Evolutionary conservation across 768 basidiomycete species (phyloP).

Genomic region (Tricholoma saponaceum): DNA sequence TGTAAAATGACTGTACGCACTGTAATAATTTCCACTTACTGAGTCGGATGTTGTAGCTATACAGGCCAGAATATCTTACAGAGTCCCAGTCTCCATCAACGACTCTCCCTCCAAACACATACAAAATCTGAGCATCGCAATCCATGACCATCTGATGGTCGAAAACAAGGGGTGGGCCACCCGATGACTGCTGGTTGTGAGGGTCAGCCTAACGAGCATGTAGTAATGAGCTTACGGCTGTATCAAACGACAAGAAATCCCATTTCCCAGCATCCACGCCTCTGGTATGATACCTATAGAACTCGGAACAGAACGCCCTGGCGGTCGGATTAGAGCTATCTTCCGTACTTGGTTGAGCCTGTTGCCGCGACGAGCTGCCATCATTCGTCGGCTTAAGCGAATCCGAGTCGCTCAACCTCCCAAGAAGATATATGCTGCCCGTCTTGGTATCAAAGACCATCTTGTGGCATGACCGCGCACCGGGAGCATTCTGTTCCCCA

Average conservation of each 20-base stretch:
- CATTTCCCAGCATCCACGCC: conserved; percentile 63
- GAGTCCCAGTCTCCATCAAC: conserved; percentile 61
- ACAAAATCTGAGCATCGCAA: conserved; percentile 62
- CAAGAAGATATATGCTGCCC: conserved; percentile 70
- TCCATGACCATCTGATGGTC: conserved; percentile 85
- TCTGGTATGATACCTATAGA: conserved; percentile 70
- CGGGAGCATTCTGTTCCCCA: conserved; percentile 60
- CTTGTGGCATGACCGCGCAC: conserved; percentile 73
- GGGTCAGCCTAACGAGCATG: background rate
- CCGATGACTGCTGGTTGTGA: conserved; percentile 40
- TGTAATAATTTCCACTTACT: conserved; percentile 68
- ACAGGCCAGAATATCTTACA: conserved; percentile 65
- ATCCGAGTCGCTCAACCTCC: conserved; percentile 59
- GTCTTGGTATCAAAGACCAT: conserved; percentile 76
- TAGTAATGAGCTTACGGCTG: conserved; percentile 42
- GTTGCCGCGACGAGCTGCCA: conserved; percentile 6
- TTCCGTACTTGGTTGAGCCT: conserved; percentile 6
- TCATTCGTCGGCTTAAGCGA: conserved; percentile 25
- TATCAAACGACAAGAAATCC: conserved; percentile 67
- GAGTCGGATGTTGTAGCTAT: conserved; percentile 62
- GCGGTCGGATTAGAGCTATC: conserved; percentile 11
- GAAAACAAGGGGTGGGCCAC: conserved; percentile 70
- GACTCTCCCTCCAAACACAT: conserved; percentile 73
- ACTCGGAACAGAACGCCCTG: conserved; percentile 54
- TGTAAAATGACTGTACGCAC: conserved; percentile 34